These are phyloP conservation scores for Withania somnifera DNA, from an alignment of 305 asterid species.

Conservation along the genomic window DNA sequence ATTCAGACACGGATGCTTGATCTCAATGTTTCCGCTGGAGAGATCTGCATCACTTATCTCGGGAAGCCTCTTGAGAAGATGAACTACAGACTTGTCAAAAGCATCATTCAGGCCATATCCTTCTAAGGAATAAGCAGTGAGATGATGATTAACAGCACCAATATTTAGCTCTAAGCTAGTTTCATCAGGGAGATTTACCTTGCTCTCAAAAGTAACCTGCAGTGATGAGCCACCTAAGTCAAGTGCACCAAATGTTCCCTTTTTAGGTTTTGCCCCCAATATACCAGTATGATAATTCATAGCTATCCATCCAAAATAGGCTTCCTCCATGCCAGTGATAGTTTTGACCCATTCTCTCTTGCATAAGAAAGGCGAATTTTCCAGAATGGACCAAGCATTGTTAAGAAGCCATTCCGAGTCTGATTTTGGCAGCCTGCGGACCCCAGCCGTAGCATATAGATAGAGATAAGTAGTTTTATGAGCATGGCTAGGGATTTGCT, in stretches of 20 bases:
- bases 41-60: conserved; percentile 26
- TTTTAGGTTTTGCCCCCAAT: conserved; percentile 41
- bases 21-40: conserved; percentile 28
- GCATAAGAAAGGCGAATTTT: conserved; percentile 41
- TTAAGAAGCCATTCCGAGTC: conserved; percentile 65
- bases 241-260: conserved; percentile 61
- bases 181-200: conserved; percentile 9
- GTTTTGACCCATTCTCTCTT: conserved; percentile 59
- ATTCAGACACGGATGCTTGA: conserved; percentile 60
- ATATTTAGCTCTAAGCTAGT: conserved; percentile 43
- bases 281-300: conserved; percentile 45
- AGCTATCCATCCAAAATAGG: conserved; percentile 66
- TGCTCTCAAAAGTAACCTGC: conserved; percentile 60
- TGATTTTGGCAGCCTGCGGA: conserved; percentile 48
- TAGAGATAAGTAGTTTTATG: conserved; percentile 47
- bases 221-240: conserved; percentile 73
- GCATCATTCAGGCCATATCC: conserved; percentile 76
- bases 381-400: conserved; percentile 53
- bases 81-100: conserved; percentile 55
- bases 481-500: conserved; percentile 47
- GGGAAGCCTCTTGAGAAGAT: conserved; percentile 37
- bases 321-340: conserved; percentile 59
- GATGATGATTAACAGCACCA: conserved; percentile 48
- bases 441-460: conserved; percentile 68
- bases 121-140: conserved; percentile 53